phyloP scores from a whole-genome alignment of 768 basidiomycete species.

The Suillus variegatus region DNA sequence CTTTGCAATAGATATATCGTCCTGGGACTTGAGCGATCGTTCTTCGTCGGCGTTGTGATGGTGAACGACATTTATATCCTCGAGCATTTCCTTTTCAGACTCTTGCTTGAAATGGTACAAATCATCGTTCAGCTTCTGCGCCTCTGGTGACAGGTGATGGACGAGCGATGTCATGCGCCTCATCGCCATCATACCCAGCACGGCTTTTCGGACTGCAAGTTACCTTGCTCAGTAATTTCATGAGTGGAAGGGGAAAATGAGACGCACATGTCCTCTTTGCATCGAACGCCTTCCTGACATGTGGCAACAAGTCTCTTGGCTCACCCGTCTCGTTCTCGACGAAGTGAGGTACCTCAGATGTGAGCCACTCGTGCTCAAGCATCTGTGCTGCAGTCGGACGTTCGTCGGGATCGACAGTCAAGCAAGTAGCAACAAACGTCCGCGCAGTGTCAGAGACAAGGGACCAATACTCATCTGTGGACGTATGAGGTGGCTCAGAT shows the following conservation, averaged over 20 bases:
- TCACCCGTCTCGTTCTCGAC: constrained; percentile 57
- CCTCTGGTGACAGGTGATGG: constrained; percentile 40
- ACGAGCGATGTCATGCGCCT: constrained; percentile 69
- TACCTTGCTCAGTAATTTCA: background rate
- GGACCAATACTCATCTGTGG: constrained; percentile 75
- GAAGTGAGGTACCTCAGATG: constrained; percentile 66
- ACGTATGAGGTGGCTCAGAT: background rate
- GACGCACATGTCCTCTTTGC: constrained; percentile 81
- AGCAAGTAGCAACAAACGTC: constrained; percentile 78
- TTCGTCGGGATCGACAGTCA: constrained; percentile 78
- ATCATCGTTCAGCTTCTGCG: constrained; percentile 55
- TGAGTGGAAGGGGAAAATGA: constrained; percentile 1
- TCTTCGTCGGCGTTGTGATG: constrained; percentile 40
- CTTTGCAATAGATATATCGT: constrained; percentile 7
- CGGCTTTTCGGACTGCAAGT: constrained; percentile 80
- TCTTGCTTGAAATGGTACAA: constrained; percentile 77
- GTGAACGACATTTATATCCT: constrained; percentile 49
- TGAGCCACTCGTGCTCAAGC: constrained; percentile 71
- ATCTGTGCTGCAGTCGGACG: constrained; percentile 81
- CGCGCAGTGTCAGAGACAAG: constrained; percentile 83
- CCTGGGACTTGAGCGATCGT: constrained; percentile 4
- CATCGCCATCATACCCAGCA: constrained; percentile 83
- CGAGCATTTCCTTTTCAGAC: constrained; percentile 55
- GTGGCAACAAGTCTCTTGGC: constrained; percentile 80
- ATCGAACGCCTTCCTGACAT: constrained; percentile 88